Conservation (phyloP, 148 eudicot species). For the Nepenthes gracilis region DNA sequence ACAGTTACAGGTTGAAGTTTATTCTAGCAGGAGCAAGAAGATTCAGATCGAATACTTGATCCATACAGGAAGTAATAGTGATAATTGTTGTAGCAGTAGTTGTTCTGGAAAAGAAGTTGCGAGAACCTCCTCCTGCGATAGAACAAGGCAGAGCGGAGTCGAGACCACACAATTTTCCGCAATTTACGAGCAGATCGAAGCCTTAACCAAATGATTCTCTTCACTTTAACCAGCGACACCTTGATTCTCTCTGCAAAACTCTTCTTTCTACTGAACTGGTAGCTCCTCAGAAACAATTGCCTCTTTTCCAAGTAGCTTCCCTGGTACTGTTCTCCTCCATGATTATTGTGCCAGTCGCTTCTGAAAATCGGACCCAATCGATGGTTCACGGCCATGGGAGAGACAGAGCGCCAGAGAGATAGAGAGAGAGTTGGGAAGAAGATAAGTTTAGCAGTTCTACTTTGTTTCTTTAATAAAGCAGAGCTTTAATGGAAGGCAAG, state of each 20-base stretch:
- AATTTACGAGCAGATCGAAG: constrained; percentile 35
- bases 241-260: constrained; percentile 34
- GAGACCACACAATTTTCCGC: constrained; percentile 44
- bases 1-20: background rate
- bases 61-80: no score
- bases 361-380: no score
- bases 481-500: no score
- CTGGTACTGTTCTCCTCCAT: constrained; percentile 9
- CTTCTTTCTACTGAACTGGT: constrained; percentile 68
- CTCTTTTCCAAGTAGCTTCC: constrained; percentile 49
- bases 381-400: no score
- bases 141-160: constrained; percentile 24
- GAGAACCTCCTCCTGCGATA: constrained; percentile 21
- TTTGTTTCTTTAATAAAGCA: no score
- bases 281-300: constrained; percentile 74
- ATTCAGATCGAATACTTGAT: background rate
- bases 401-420: no score
- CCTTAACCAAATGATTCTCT: constrained; percentile 28
- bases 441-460: no score
- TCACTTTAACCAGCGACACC: constrained; percentile 39
- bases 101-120: background rate
- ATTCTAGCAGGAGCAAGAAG: constrained; percentile 6
- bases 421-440: no score
- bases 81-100: no score
- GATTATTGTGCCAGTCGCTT: no score